These are phyloP conservation scores for Tetracladium maxilliforme DNA, from an alignment of 2,329 filamentous ascomycete species.

Conservation along the genomic window DNA sequence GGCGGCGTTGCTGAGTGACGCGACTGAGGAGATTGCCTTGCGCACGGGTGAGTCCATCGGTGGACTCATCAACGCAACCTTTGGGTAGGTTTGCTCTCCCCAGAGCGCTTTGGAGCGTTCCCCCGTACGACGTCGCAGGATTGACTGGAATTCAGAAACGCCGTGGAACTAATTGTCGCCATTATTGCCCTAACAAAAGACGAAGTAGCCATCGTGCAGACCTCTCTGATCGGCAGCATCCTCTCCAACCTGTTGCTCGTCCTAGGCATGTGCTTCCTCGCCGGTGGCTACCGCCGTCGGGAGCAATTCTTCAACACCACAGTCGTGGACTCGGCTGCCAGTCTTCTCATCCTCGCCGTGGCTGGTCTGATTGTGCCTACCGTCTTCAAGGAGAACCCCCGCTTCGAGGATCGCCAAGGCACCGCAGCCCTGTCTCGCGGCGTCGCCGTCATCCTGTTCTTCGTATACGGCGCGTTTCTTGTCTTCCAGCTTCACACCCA, in stretches of 20 bases:
- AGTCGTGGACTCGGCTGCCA: constrained; percentile 54
- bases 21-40: constrained; percentile 38
- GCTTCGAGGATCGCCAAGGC: constrained; percentile 21
- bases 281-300: constrained; percentile 48
- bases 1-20: constrained; percentile 35
- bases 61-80: constrained; percentile 34
- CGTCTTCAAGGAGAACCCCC: constrained; percentile 53
- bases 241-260: constrained; percentile 87
- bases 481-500: constrained; percentile 89
- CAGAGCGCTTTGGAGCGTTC: too few relatives aligned
- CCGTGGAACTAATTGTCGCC: constrained; percentile 54
- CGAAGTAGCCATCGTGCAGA: constrained; percentile 92
- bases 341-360: constrained; percentile 57
- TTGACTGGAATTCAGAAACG: too few relatives aligned
- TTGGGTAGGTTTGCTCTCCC: too few relatives aligned
- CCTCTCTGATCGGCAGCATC: constrained; percentile 92
- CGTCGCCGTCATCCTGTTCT: constrained; percentile 63
- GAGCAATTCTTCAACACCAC: constrained; percentile 65
- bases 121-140: too few relatives aligned
- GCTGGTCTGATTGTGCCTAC: constrained; percentile 80
- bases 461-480: constrained; percentile 74
- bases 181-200: constrained; percentile 76
- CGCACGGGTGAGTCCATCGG: constrained; percentile 41
- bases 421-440: constrained; percentile 47
- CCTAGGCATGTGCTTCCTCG: constrained; percentile 66